Evolutionary conservation across 495 filamentous ascomycete genomes (phyloP).

Genomic region (Cercophora scortea): DNA sequence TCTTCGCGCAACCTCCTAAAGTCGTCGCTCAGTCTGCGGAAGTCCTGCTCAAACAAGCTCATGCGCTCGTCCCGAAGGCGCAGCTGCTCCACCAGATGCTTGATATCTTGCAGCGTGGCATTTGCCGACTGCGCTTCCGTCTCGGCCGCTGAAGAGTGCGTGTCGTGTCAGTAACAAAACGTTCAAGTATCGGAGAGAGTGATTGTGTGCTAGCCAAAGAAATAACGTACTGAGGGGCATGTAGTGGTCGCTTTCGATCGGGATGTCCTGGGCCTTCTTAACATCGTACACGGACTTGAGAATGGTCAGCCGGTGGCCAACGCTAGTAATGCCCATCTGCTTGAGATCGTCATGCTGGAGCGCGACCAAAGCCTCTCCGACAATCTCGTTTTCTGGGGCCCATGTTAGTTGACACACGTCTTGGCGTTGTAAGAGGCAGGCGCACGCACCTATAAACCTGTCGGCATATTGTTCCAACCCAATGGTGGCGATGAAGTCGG

Average conservation of each 20-base stretch:
- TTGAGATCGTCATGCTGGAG: constrained; percentile 88
- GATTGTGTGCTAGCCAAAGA: neutral
- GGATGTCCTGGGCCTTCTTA: constrained; percentile 85
- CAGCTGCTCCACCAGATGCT: constrained; percentile 78
- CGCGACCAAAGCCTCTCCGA: constrained; percentile 83
- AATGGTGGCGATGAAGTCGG: constrained; percentile 71
- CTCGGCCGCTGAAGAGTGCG: constrained; percentile 62
- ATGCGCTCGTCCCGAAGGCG: constrained; percentile 82
- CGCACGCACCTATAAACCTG: constrained; percentile 55
- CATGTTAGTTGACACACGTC: constrained; percentile 19
- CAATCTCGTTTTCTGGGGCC: constrained; percentile 76
- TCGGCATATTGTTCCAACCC: constrained; percentile 80
- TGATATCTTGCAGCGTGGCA: constrained; percentile 86
- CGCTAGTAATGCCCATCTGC: constrained; percentile 85
- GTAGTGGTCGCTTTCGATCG: constrained; percentile 87
- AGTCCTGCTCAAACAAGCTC: constrained; percentile 66
- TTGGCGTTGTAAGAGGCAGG: neutral
- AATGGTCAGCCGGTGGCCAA: constrained; percentile 90
- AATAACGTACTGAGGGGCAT: constrained; percentile 83
- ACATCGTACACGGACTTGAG: constrained; percentile 91
- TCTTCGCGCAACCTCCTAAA: constrained; percentile 82
- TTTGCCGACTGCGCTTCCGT: constrained; percentile 74
- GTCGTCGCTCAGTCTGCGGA: constrained; percentile 74
- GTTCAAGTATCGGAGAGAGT: neutral
- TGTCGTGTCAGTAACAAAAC: constrained; percentile 13